Evolutionary conservation across 495 filamentous ascomycete genomes (phyloP), one percentile per base, ranked within the genome.

Genomic region (Talaromyces proteolyticus): DNA sequence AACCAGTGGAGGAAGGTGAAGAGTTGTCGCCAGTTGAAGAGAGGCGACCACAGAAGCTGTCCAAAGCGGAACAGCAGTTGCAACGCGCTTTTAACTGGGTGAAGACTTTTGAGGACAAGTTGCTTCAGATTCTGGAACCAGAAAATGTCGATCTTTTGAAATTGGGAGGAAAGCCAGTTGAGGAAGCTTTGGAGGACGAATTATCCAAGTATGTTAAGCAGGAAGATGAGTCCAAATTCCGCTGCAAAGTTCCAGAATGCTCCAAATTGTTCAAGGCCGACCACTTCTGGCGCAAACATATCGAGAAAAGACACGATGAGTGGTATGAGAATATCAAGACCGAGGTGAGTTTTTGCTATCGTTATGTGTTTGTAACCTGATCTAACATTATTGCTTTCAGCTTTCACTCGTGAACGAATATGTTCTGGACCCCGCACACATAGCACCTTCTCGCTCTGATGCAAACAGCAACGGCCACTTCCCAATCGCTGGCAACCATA

Each of bases 391-490:
- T 40, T 60, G n/a, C 17, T 36, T 10, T 22, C 53, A 95, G 90
- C 80, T 95, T 53, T 74, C 80, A 14, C 80, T 97, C 17, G 85
- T 99, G 57, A 99, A 97, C 60, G 80, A 85, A 17, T 99, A 97
- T 62, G 89, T 95, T 10, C 66, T 95, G 8, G 93, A 99, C 58
- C 93, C 93, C 18, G 80, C 92, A 16, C 91, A 95, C 60, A 91
- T 96, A 62, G 85, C 91, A 42, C 88, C 94, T 11, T 89, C 91
- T 1, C 82, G 89, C 18, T 91, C 90, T 17, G 95, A 99, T 65
- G 86, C 93, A n/a, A 96, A 95, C 60, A 92, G 87, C 67, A 97
- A 97, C 56, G 91, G 92, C 1, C 93, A 98, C 66, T 95, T 95
- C 73, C 89, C 91, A 0, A 76, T 86, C 24, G 62, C 69, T n/a